These are phyloP conservation scores for Amanita molliuscula DNA, from an alignment of 768 basidiomycete species.

Conservation along the genomic window DNA sequence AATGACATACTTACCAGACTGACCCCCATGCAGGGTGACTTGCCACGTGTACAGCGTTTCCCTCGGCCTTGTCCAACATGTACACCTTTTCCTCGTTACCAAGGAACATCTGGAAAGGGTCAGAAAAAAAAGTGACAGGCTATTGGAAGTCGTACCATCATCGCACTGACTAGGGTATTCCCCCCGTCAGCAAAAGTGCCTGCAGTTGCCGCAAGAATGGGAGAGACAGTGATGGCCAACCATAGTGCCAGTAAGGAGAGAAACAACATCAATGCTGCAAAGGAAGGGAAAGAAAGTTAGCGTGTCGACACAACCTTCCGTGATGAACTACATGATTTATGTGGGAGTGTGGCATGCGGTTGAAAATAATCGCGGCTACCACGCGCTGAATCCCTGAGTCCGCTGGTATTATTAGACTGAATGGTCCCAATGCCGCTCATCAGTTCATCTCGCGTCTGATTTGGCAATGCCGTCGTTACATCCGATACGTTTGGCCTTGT, in stretches of 20 bases:
- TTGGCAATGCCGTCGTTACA: too few relatives aligned
- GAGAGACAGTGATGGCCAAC: conserved; percentile 14
- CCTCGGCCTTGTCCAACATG: conserved; percentile 72
- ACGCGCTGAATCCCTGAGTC: too few relatives aligned
- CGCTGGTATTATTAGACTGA: too few relatives aligned
- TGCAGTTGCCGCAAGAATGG: conserved; percentile 17
- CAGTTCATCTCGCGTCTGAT: too few relatives aligned
- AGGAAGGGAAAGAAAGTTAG: not conserved
- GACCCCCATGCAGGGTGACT: conserved; percentile 64
- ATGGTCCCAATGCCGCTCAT: too few relatives aligned
- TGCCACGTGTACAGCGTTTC: conserved; percentile 45
- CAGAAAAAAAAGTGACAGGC: not conserved
- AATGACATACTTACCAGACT: conserved; percentile 34
- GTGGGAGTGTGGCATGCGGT: not conserved
- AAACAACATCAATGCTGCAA: not conserved
- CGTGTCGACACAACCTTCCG: not conserved
- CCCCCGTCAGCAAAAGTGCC: conserved; percentile 27
- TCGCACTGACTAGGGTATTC: conserved; percentile 24
- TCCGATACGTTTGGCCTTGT: too few relatives aligned
- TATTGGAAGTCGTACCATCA: conserved; percentile 22
- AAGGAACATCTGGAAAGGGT: conserved; percentile 43
- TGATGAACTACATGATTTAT: not conserved
- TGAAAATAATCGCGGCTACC: too few relatives aligned
- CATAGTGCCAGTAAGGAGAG: conserved; percentile 16
- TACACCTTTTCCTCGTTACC: conserved; percentile 62